These are phyloP conservation scores for Xylaria sp. DNA, from an alignment of 2,329 filamentous ascomycete genomes.

Conservation along the genomic window DNA sequence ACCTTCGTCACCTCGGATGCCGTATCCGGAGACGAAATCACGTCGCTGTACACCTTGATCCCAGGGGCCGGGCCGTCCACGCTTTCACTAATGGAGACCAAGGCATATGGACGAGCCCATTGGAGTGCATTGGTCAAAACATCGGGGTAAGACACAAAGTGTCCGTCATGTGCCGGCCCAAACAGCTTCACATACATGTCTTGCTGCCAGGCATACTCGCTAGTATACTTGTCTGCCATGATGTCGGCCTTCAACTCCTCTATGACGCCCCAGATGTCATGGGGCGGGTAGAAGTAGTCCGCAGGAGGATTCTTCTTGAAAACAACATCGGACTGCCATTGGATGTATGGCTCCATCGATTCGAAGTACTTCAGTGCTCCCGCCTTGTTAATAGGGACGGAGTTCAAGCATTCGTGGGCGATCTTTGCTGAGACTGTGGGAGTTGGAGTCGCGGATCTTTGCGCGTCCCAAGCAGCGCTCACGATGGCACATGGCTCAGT, in stretches of 20 bases:
- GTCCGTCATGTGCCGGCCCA: conserved; percentile 38
- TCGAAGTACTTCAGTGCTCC: conserved; percentile 37
- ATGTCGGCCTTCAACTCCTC: conserved; percentile 32
- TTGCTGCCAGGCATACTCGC: conserved; percentile 39
- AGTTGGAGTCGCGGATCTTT: conserved; percentile 28
- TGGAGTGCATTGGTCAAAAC: conserved; percentile 35
- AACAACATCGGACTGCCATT: conserved; percentile 37
- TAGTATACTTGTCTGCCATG: conserved; percentile 32
- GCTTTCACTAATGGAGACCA: conserved; percentile 31
- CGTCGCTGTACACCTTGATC: conserved; percentile 32
- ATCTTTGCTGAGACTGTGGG: conserved; percentile 35
- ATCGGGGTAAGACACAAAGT: conserved; percentile 39
- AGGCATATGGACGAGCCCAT: conserved; percentile 30
- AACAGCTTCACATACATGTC: conserved; percentile 37
- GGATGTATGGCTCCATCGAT: conserved; percentile 37
- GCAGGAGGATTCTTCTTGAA: conserved; percentile 37
- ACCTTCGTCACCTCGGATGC: conserved; percentile 30
- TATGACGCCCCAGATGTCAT: conserved; percentile 36
- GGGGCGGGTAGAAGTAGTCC: conserved; percentile 36
- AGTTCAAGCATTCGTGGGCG: conserved; percentile 39
- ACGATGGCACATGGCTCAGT: conserved; percentile 30
- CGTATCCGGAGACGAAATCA: conserved; percentile 29
- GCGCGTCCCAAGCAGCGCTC: conserved; percentile 29
- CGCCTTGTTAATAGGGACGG: conserved; percentile 37
- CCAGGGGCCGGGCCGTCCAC: conserved; percentile 28